Conservation (phyloP, 2,329 filamentous ascomycete species). For the Apiospora hydei region DNA sequence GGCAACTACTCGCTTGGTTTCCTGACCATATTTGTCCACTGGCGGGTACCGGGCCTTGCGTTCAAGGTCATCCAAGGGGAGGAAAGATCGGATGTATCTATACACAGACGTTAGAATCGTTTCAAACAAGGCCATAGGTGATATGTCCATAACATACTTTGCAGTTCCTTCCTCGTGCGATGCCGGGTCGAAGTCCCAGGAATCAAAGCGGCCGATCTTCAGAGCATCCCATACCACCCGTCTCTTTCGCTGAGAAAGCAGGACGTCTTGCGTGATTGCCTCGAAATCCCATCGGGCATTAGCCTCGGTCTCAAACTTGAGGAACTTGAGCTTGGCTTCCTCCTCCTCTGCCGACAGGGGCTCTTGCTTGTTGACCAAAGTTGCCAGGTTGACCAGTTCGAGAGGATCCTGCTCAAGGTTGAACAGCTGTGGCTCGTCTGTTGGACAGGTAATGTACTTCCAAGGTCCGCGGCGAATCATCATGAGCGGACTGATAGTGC, state of each 20-base stretch:
- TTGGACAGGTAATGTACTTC: conserved; percentile 90
- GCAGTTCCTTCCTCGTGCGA: conserved; percentile 67
- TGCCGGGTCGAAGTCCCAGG: conserved; percentile 84
- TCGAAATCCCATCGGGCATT: conserved; percentile 81
- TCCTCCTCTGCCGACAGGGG: conserved; percentile 54
- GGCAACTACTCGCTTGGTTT: conserved; percentile 50
- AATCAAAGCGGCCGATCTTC: conserved; percentile 75
- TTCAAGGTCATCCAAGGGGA: conserved; percentile 82
- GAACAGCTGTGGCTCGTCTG: conserved; percentile 84
- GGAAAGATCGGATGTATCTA: conserved; percentile 85
- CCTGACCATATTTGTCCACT: conserved; percentile 63
- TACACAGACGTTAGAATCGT: conserved; percentile 15
- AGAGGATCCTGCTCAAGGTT: conserved; percentile 78
- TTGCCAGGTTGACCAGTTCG: conserved; percentile 78
- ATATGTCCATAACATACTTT: conserved; percentile 56
- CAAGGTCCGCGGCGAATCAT: conserved; percentile 91
- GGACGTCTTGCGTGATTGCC: conserved; percentile 75
- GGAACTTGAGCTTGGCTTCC: conserved; percentile 58
- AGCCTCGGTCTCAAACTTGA: conserved; percentile 77
- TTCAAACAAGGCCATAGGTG: neutral
- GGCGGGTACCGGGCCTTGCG: conserved; percentile 75
- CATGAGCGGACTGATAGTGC: conserved; percentile 86
- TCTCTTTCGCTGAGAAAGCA: conserved; percentile 80
- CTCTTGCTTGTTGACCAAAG: conserved; percentile 40
- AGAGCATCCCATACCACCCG: conserved; percentile 82